Evolutionary conservation across 768 basidiomycete genomes (phyloP).

Genomic region (Agrocybe pediades): DNA sequence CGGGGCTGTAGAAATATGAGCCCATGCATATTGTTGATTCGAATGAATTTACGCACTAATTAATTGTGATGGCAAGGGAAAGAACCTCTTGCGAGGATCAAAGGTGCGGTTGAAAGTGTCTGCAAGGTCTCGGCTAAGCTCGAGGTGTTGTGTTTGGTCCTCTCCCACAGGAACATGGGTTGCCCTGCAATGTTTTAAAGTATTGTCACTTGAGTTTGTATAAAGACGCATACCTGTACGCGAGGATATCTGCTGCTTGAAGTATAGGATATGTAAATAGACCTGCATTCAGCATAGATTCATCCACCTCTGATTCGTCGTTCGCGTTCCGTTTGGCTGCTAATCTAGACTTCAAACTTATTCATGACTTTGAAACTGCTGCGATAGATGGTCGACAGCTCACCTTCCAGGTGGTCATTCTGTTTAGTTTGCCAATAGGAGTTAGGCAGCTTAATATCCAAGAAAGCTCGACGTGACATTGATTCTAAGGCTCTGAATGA

Average conservation of each 20-base stretch:
- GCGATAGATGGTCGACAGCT: slow-evolving; percentile 6
- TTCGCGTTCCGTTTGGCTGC: slow-evolving; percentile 74
- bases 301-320: slow-evolving; percentile 77
- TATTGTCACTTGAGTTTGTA: not conserved
- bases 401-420: slow-evolving; percentile 99
- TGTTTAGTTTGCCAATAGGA: slow-evolving; percentile 75
- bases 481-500: slow-evolving; percentile 54
- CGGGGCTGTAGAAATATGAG: slow-evolving; percentile 51
- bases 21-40: not conserved
- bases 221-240: slow-evolving; percentile 62
- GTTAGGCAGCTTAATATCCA: slow-evolving; percentile 91
- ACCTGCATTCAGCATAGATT: slow-evolving; percentile 80
- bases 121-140: slow-evolving; percentile 83
- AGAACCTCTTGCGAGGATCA: slow-evolving; percentile 47
- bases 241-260: slow-evolving; percentile 90
- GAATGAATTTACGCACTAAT: slow-evolving; percentile 58
- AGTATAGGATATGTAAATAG: slow-evolving; percentile 92
- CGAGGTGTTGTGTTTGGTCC: slow-evolving; percentile 94
- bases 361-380: slow-evolving; percentile 4
- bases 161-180: slow-evolving; percentile 97
- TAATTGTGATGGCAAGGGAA: slow-evolving; percentile 72
- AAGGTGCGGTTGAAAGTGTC: slow-evolving; percentile 80
- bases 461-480: slow-evolving; percentile 80
- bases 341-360: slow-evolving; percentile 62
- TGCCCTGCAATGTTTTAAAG: slow-evolving; percentile 47